phyloP scores from a whole-genome alignment of 345 rosid species.

The Arabidopsis suecica region DNA sequence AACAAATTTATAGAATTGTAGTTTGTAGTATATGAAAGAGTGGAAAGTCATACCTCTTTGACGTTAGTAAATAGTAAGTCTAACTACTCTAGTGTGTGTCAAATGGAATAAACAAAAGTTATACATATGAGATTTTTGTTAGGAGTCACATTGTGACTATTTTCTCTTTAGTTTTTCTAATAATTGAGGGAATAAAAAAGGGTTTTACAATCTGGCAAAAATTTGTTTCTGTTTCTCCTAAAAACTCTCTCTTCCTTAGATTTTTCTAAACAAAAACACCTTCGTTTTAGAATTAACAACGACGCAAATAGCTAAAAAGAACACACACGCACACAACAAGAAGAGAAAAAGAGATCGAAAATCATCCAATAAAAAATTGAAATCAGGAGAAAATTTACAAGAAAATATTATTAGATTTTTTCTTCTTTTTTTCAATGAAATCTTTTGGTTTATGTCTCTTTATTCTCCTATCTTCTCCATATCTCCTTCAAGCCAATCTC shows the following conservation, averaged over 20 bases:
- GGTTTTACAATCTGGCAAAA: constrained; percentile 20
- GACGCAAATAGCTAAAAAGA: constrained; percentile 5
- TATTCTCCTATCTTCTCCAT: constrained; percentile 15
- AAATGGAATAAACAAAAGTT: not conserved
- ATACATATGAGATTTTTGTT: too few species aligned
- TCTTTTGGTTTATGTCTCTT: constrained; percentile 8
- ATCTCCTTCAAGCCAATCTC: constrained; percentile 38
- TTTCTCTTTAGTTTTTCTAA: not conserved
- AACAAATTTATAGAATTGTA: too few species aligned
- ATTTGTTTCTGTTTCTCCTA: constrained; percentile 29
- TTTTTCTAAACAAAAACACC: constrained; percentile 23
- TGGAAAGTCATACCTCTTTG: too few species aligned
- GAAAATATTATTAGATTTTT: not conserved
- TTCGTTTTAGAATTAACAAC: constrained; percentile 8
- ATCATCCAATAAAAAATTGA: not conserved
- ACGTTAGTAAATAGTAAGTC: too few species aligned
- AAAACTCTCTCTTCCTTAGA: constrained; percentile 24
- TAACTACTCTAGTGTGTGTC: not conserved
- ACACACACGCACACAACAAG: not conserved
- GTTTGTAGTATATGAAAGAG: too few species aligned
- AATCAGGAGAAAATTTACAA: not conserved
- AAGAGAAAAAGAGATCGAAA: too few species aligned
- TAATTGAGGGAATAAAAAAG: constrained; percentile 9
- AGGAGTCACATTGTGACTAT: not conserved
- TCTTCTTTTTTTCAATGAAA: constrained; percentile 18